Evolutionary conservation across 2,329 filamentous ascomycete genomes (phyloP).

Genomic region (Aspergillus cejpii): DNA sequence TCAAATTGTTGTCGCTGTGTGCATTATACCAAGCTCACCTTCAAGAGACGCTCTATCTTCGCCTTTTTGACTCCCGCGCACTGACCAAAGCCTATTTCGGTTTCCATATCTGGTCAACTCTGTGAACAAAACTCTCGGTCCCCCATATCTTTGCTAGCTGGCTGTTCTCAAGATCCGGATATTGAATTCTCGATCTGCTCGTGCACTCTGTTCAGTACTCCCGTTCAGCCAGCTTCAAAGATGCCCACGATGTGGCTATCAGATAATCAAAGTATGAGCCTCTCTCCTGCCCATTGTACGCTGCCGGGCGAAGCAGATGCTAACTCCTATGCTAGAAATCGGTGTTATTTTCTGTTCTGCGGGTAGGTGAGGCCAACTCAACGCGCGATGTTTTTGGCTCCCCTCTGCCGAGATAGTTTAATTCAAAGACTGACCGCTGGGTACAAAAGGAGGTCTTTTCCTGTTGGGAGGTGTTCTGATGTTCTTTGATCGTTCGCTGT

Average conservation of each 20-base stretch:
- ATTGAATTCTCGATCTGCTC: not conserved
- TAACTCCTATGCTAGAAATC: constrained; percentile 60
- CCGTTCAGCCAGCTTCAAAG: constrained; percentile 23
- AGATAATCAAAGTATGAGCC: constrained; percentile 77
- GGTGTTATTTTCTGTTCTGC: constrained; percentile 97
- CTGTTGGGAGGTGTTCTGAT: constrained; percentile 88
- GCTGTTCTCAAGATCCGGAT: not conserved
- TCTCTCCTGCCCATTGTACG: not conserved
- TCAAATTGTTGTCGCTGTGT: too few species aligned
- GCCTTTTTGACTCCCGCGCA: not conserved
- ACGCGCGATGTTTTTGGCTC: not conserved
- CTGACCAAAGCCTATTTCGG: not conserved
- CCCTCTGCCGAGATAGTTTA: not conserved
- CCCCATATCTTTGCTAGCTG: not conserved
- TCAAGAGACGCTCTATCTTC: not conserved
- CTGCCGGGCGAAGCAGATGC: constrained; percentile 8
- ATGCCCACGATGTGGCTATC: constrained; percentile 95
- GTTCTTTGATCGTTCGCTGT: constrained; percentile 97
- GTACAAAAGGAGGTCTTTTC: constrained; percentile 76
- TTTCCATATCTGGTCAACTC: not conserved
- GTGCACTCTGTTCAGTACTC: not conserved
- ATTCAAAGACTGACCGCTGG: constrained; percentile 13
- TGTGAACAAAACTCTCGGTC: not conserved
- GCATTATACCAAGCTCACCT: too few species aligned
- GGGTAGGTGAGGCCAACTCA: constrained; percentile 57